Evolutionary conservation across 768 basidiomycete species (phyloP), one percentile per base, ranked within the genome.

Genomic region (Symmetrospora coprosmae): DNA sequence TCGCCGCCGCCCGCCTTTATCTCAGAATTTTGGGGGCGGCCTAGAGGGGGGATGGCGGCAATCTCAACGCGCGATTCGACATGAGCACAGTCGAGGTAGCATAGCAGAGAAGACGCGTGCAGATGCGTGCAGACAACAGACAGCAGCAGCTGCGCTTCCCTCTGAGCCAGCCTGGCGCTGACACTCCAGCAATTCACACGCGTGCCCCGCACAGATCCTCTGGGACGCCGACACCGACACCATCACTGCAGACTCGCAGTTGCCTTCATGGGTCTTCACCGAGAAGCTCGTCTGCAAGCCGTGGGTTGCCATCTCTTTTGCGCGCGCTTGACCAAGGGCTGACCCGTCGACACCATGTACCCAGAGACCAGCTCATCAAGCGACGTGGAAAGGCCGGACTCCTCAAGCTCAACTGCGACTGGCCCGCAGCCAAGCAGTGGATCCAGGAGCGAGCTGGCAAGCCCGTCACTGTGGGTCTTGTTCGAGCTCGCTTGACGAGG

Each of bases 361-460:
- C 37, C 45, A 63, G 62, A 21, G 90, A 92, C 76, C 90, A 94
- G 76, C 84, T 97, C 74, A 97, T 97, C 82, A 99, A 97, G 79
- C 86, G 94, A 66, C 86, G 94, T 64, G 94, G 94, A 70, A 99
- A 99, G 80, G 89, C 89, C 21, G 94, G 94, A 66, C 80, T 99
- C 14, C 81, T 99, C 65, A 82, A 83, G 34, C 79, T 99, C 66
- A 96, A 97, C 82, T 91, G 91, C 76, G 77, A 79, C 23, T 94
- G 86, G 87, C 78, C 82, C 35, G 86, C 85, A 69, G 87, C 87
- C 21, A 86, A 80, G 71, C 74, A 79, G 49, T 97, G 94, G 91
- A 86, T 97, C 71, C 71, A 78, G 52, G 81, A 84, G 64, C 79
- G 84, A 56, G 38, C 62, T 39, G 60, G 53, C 34, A 64, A 64